Evolutionary conservation across 495 filamentous ascomycete genomes (phyloP), one percentile per base, ranked within the genome.

Genomic region (Aspergillus nanangensis): DNA sequence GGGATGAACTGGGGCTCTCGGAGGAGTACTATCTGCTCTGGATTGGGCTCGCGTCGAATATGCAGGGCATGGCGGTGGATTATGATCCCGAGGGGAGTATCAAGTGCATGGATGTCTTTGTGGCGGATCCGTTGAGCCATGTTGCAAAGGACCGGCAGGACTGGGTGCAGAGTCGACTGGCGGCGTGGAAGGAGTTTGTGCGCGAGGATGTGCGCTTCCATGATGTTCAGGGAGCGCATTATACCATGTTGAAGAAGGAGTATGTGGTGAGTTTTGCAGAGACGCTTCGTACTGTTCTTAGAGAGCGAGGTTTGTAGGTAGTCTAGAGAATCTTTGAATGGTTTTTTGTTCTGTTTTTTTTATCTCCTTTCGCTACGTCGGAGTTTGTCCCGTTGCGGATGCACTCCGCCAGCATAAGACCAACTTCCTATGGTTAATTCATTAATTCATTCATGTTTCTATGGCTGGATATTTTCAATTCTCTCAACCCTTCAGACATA

Each of bases 81-180:
- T 82, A 79, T 51, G 77, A 81, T 18, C 77, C 78, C 0, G 11
- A 4, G 3, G 74, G 75, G 1, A 39, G 8, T 1, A 64, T 80
- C 0, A 38, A 34, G 0, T 19, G 37, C 1, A 72, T 82, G 41
- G 77, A 82, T 53, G 63, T 78, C 2, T 79, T 82, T 47, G 63
- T 67, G 15, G 66, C 63, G 8, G 40, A 56, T 4, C 77, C 77
- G 5, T 45, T 78, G 14, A 61, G 53, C 14, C 56, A 52, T 0
- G 69, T 61, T 8, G 77, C 73, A 2, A 42, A 53, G 14, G 57
- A 48, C 8, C 62, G 57, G 20, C 46, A 66, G 40, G 62, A 77
- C 31, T 79, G 75, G 71, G 32, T 68, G 7, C 38, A 60, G 8
- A 56, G 65, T 3, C 57, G 66, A 11, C 53, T 79, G 47, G 48